A percentile compares a stretch with the other conserved stretches of the same genome.
These are phyloP conservation scores for Quambalaria eucalypti DNA, from an alignment of 1,284 basidiomycete species.

Conservation along the genomic window DNA sequence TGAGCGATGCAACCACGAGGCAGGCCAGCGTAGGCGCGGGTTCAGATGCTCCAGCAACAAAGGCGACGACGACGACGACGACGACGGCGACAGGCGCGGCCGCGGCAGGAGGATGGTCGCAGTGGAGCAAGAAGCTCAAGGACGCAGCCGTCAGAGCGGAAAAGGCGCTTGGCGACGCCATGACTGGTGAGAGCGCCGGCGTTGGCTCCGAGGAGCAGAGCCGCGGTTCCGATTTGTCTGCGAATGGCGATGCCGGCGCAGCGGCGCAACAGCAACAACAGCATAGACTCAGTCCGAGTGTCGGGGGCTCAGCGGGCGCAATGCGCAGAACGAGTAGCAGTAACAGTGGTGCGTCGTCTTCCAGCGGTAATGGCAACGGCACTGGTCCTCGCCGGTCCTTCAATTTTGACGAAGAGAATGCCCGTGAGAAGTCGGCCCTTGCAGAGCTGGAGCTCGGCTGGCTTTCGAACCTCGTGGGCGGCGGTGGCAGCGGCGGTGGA, in stretches of 20 bases:
- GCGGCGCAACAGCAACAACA: not conserved
- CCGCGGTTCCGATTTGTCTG: too few relatives aligned
- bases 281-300: too few relatives aligned
- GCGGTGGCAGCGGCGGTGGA: not conserved
- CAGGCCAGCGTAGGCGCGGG: too few relatives aligned
- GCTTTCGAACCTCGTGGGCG: not conserved
- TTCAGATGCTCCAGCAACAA: too few relatives aligned
- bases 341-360: too few relatives aligned
- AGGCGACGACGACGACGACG: too few relatives aligned
- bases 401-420: not conserved
- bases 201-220: not conserved
- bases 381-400: not conserved
- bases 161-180: not conserved
- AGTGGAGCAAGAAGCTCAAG: not conserved
- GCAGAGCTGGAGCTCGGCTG: not conserved
- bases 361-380: not conserved
- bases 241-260: not conserved
- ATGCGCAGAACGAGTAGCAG: not conserved
- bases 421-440: not conserved
- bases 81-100: too few relatives aligned
- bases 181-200: not conserved
- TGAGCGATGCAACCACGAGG: too few relatives aligned
- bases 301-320: too few relatives aligned
- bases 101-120: not conserved
- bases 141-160: not conserved